A percentile compares a stretch with the other conserved stretches of the same genome.
Evolutionary conservation across 441 rosid species (phyloP).

Genomic region (Daphne laureola): DNA sequence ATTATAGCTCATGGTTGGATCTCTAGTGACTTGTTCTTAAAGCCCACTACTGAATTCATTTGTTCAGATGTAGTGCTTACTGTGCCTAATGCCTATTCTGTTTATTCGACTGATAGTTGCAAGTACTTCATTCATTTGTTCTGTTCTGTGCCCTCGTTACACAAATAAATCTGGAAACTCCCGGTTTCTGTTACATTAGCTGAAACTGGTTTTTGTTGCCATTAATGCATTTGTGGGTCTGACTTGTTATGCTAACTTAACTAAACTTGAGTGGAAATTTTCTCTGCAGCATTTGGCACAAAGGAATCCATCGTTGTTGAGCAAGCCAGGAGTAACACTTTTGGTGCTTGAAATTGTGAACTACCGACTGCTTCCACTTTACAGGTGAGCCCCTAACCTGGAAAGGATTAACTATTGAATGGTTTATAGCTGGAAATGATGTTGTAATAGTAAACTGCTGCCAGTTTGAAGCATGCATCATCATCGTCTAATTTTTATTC

Average conservation of each 20-base stretch:
- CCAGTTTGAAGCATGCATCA: slow-evolving; percentile 8
- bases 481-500: slow-evolving; percentile 3
- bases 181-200: no score
- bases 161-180: no score
- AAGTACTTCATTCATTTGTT: no score
- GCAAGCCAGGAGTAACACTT: slow-evolving; percentile 89
- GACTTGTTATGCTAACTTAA: background rate
- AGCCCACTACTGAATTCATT: no score
- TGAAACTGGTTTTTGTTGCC: no score
- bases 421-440: slow-evolving; percentile 9
- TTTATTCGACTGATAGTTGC: no score
- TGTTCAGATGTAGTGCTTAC: no score
- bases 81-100: no score
- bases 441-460: slow-evolving; percentile 1
- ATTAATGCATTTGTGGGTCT: no score
- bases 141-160: no score
- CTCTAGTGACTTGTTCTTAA: no score
- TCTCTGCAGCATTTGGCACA: slow-evolving; percentile 83
- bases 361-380: slow-evolving; percentile 91
- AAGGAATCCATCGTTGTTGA: slow-evolving; percentile 70
- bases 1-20: no score
- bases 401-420: slow-evolving; percentile 9
- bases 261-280: slow-evolving; percentile 13
- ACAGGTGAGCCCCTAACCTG: slow-evolving; percentile 47
- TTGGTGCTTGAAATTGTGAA: slow-evolving; percentile 90